Base-by-base conservation (phyloP, 139 green algal genomes). In the Yamagishiella unicocca region DNA sequence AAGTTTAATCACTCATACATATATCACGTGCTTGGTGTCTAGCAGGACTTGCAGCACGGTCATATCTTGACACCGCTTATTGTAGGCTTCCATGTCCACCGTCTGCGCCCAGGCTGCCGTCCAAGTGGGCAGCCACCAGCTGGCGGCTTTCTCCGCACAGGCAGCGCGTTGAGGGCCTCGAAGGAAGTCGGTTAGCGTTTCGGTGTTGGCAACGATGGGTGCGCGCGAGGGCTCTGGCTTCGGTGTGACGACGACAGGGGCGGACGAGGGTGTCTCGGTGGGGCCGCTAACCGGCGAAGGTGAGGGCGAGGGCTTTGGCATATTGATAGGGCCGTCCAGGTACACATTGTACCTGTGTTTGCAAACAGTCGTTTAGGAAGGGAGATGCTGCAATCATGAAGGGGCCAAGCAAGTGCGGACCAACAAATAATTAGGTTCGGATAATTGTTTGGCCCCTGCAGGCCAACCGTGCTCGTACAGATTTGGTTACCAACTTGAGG, bases 141-240 rank as follows among this genome's bases (percentile, higher is more conserved):
- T 25, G 8, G 76, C 76, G 8, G 76, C 76, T 5, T 61, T 54
- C 54, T 71, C 76, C 24, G 76, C 76, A 27, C 76, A 83, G 17
- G 37, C 76, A 0, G 76, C 54, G 53, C 76, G 76, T 54, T 83
- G 54, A 2, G 53, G 53, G 7, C 76, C 76, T 1, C 76, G 53
- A 37, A 83, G 76, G 76, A 83, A 83, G 54, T 83, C 76, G 24
- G 54, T 72, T 1, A 83, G 76, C 35, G 76, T 83, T 54, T 83
- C 76, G 37, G 76, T 70, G 76, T 83, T 83, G 33, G 76, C 54
- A 6, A 71, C 54, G 76, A 83, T 83, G 35, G 76, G 43, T 2
- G 76, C 54, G 76, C 54, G 76, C 9, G 8, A 24, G 1, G 76
- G 37, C 54, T 53, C 76, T 24, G 76, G 35, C 24, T 24, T 35